Evolutionary conservation across 768 basidiomycete genomes (phyloP).

Genomic region (Rhizopogon salebrosus): DNA sequence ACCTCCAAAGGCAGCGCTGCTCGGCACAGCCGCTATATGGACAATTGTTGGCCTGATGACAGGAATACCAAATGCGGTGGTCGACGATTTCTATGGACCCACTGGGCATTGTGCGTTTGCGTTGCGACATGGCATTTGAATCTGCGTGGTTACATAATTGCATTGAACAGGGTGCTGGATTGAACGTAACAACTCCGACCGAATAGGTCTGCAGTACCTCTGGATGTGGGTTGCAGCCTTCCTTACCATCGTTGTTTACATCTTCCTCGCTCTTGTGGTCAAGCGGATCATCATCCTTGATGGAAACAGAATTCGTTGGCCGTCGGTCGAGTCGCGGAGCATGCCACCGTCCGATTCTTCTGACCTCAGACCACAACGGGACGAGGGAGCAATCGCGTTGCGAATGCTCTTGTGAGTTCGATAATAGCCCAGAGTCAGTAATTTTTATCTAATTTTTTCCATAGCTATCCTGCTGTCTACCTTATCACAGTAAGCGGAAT

Average conservation of each 20-base stretch:
- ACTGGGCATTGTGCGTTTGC: slow-evolving; percentile 34
- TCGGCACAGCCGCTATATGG: slow-evolving; percentile 35
- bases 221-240: slow-evolving; percentile 47
- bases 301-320: slow-evolving; percentile 19
- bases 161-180: slow-evolving; percentile 52
- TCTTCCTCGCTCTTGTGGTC: slow-evolving; percentile 39
- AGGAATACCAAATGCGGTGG: slow-evolving; percentile 30
- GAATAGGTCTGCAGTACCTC: slow-evolving; percentile 44
- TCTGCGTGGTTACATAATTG: neutral
- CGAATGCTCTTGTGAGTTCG: slow-evolving; percentile 44
- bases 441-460: neutral
- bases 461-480: slow-evolving; percentile 44
- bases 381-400: slow-evolving; percentile 29
- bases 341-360: neutral
- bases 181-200: slow-evolving; percentile 27
- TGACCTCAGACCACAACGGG: neutral
- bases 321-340: slow-evolving; percentile 5
- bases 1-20: slow-evolving; percentile 25
- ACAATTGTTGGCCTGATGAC: slow-evolving; percentile 33
- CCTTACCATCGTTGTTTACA: slow-evolving; percentile 38
- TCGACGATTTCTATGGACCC: slow-evolving; percentile 35
- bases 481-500: slow-evolving; percentile 26
- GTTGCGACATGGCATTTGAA: neutral
- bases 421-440: neutral
- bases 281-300: slow-evolving; percentile 31